These are phyloP conservation scores for Coniochaeta hoffmannii DNA, from an alignment of 2,329 filamentous ascomycete species.

Conservation along the genomic window DNA sequence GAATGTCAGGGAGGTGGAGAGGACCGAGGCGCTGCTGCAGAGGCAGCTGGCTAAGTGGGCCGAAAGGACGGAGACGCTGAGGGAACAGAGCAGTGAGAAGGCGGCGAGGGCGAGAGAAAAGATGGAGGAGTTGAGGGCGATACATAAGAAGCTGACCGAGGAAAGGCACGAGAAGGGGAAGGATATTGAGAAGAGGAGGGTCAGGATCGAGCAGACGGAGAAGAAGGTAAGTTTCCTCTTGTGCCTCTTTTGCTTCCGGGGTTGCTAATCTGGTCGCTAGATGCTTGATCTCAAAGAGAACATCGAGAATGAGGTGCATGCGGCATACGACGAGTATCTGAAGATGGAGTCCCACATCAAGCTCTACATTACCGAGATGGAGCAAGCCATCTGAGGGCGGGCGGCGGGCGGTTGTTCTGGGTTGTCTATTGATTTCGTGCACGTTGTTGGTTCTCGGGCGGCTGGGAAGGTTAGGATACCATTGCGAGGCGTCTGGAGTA, in stretches of 20 bases:
- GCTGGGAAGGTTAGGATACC: constrained; percentile 9
- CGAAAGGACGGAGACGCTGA: constrained; percentile 77
- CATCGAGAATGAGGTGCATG: constrained; percentile 89
- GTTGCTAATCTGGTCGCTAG: constrained; percentile 38
- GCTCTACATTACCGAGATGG: constrained; percentile 98
- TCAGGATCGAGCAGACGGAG: constrained; percentile 96
- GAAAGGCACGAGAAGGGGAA: constrained; percentile 81
- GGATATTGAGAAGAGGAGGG: constrained; percentile 84
- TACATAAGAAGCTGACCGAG: constrained; percentile 74
- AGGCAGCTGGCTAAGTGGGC: constrained; percentile 80
- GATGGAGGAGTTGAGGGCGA: constrained; percentile 80
- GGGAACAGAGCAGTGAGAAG: constrained; percentile 74
- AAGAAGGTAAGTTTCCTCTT: constrained; percentile 67
- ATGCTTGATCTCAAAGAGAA: constrained; percentile 98
- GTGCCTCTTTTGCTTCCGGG: not conserved
- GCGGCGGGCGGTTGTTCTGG: constrained; percentile 6
- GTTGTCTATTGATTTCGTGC: too few relatives aligned
- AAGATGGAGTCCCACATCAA: constrained; percentile 98
- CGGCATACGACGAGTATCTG: constrained; percentile 86
- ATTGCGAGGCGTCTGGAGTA: constrained; percentile 2
- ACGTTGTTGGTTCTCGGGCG: constrained; percentile 20
- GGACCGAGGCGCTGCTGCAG: constrained; percentile 75
- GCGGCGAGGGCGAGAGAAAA: constrained; percentile 72
- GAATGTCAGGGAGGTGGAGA: constrained; percentile 85
- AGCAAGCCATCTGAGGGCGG: constrained; percentile 60